phyloP scores from a whole-genome alignment of 2,329 filamentous ascomycete species.

The Hymenoscyphus salicellus region DNA sequence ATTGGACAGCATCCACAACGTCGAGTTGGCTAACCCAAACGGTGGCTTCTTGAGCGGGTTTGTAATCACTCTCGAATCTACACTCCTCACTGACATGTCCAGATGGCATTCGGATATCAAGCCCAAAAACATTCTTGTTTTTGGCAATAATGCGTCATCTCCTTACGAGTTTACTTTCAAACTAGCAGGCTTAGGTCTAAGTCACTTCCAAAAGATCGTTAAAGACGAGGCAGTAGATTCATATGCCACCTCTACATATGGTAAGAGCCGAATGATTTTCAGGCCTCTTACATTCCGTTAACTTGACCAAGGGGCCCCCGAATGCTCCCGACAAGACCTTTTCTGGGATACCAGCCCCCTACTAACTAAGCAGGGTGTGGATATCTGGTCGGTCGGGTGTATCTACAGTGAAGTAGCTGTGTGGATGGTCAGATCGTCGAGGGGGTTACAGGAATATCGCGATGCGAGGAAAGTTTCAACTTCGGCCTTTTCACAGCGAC shows the following conservation, averaged over 20 bases:
- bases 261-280: neutral
- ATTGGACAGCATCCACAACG: neutral
- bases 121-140: slow-evolving; percentile 32
- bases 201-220: slow-evolving; percentile 9
- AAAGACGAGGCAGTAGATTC: neutral
- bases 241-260: slow-evolving; percentile 9
- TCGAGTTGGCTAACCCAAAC: neutral
- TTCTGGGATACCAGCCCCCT: neutral
- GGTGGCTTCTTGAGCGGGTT: slow-evolving; percentile 22
- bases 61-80: neutral
- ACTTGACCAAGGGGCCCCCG: slow-evolving; percentile 30
- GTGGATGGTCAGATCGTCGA: slow-evolving; percentile 22
- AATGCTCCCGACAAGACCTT: slow-evolving; percentile 24
- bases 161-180: slow-evolving; percentile 27
- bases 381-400: slow-evolving; percentile 34
- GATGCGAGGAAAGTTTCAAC: neutral
- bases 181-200: slow-evolving; percentile 31
- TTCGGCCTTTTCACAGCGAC: neutral
- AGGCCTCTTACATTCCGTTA: too few species aligned
- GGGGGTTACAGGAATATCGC: neutral
- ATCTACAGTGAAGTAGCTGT: slow-evolving; percentile 29
- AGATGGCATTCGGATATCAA: slow-evolving; percentile 36
- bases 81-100: slow-evolving; percentile 2
- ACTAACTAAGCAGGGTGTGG: slow-evolving; percentile 13
- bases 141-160: slow-evolving; percentile 11